Percentiles rank a stretch among this genome's conserved stretches.
These are phyloP conservation scores for Colletotrichum tropicale DNA, from an alignment of 2,329 filamentous ascomycete genomes.

Conservation along the genomic window DNA sequence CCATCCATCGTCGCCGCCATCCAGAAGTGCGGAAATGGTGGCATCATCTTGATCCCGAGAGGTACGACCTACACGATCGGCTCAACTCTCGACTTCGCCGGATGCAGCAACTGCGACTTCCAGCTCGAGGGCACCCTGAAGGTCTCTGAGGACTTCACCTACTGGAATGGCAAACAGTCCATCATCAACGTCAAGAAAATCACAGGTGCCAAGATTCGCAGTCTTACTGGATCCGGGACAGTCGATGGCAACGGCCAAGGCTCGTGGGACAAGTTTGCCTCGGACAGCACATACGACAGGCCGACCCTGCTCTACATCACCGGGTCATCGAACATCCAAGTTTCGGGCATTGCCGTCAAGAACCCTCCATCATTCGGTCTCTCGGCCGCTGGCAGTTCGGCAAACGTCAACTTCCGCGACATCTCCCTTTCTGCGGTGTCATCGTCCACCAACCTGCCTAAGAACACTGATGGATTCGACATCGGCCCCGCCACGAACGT, in stretches of 20 bases:
- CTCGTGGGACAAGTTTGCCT: slow-evolving; percentile 43
- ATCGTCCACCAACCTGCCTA: slow-evolving; percentile 37
- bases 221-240: slow-evolving; percentile 40
- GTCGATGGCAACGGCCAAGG: slow-evolving; percentile 53
- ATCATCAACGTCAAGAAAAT: slow-evolving; percentile 44
- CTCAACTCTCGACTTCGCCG: slow-evolving; percentile 44
- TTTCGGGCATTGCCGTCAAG: slow-evolving; percentile 40
- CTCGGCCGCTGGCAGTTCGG: slow-evolving; percentile 38
- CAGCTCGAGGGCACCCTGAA: slow-evolving; percentile 49
- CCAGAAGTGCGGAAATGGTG: slow-evolving; percentile 33
- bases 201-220: slow-evolving; percentile 40
- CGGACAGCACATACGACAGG: slow-evolving; percentile 38
- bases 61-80: slow-evolving; percentile 45
- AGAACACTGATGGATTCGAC: slow-evolving; percentile 49
- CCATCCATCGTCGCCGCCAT: slow-evolving; percentile 48
- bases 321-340: slow-evolving; percentile 36
- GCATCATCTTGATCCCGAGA: slow-evolving; percentile 47
- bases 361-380: slow-evolving; percentile 51
- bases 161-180: slow-evolving; percentile 43
- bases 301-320: slow-evolving; percentile 47
- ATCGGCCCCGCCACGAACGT: slow-evolving; percentile 41
- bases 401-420: slow-evolving; percentile 37
- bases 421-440: slow-evolving; percentile 43
- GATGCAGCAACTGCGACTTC: slow-evolving; percentile 47
- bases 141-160: slow-evolving; percentile 39